Evolutionary conservation across 1,284 basidiomycete species (phyloP), one percentile per base, ranked within the genome.

Genomic region (Cutaneotrichosporon mucoides): DNA sequence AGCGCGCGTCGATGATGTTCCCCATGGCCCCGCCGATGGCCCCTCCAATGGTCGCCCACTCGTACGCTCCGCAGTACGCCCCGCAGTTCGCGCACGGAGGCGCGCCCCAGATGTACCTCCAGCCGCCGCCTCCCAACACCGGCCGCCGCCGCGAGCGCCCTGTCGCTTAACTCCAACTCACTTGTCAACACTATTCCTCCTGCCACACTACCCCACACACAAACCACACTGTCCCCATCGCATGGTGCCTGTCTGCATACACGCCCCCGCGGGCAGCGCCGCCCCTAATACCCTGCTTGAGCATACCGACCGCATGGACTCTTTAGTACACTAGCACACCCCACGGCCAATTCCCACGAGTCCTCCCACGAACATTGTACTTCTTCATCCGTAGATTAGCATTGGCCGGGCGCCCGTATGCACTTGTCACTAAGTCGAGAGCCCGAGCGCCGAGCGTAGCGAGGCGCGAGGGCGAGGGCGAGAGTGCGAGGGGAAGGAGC

Each of bases 81-180:
- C 40, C 54, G 13, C 54, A 46, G 49, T 56, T 53, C 13, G 53
- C 48, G 6, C 36, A 54, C 53, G 49, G 47, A 6, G 11, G 24
- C 45, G 33, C 56, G 38, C 62, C 62, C 3, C 53, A 57, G n/a
- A 64, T 64, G 62, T 60, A 58, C 55, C 41, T 47, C 42, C 56
- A 53, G 16, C 59, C 59, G 5, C 56, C 51, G 7, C 42, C 41
- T n/a, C 63, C 63, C 1, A 44, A 37, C 11, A 61, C 63, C 8
- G 48, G 52, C 15, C 63, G 59, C 33, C 57, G 59, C 40, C 56
- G 63, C 41, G 63, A 64, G 51, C 63, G 63, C 35, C 63, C 63
- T 6, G 63, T 64, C 34, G 53, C 57, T 24, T 64, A 61, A 45
- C 13, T 36, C 10, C 49, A 41, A 24, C 38, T 15, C 49, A 51